Percentiles rank a stretch among this genome's conserved stretches.
Conservation (phyloP, 331 rosid species). For the Cydonia oblonga region DNA sequence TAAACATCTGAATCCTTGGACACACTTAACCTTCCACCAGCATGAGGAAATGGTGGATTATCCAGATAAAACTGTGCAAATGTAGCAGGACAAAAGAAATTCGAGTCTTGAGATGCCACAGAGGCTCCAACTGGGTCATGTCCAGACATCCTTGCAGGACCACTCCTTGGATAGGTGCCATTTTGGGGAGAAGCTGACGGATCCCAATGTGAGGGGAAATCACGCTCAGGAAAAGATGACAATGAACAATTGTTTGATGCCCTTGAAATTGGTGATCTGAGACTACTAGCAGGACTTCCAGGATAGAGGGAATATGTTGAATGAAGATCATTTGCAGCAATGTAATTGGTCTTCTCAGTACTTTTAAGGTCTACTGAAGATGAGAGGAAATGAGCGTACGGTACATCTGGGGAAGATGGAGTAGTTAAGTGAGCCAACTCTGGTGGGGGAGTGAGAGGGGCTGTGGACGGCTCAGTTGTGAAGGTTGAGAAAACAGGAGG, state of each 20-base stretch:
- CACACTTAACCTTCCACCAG: slow-evolving; percentile 91
- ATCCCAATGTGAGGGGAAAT: slow-evolving; percentile 69
- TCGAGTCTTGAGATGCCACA: slow-evolving; percentile 78
- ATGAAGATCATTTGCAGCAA: slow-evolving; percentile 80
- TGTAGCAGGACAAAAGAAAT: slow-evolving; percentile 98
- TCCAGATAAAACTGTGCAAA: slow-evolving; percentile 95
- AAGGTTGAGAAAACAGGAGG: slow-evolving; percentile 98
- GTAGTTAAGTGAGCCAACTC: slow-evolving; percentile 97
- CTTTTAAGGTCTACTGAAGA: slow-evolving; percentile 67
- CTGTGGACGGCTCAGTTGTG: slow-evolving; percentile 97
- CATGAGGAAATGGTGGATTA: slow-evolving; percentile 90
- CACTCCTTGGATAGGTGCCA: slow-evolving; percentile 58
- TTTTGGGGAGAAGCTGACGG: slow-evolving; percentile 59
- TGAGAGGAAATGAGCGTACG: slow-evolving; percentile 85
- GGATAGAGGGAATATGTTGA: slow-evolving; percentile 84
- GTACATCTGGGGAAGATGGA: slow-evolving; percentile 98
- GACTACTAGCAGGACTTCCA: slow-evolving; percentile 86
- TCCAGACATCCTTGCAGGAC: slow-evolving; percentile 62
- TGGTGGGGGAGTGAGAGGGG: slow-evolving; percentile 98
- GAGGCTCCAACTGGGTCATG: slow-evolving; percentile 47
- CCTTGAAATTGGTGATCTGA: slow-evolving; percentile 73
- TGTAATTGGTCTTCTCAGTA: slow-evolving; percentile 45
- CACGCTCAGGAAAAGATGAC: slow-evolving; percentile 72
- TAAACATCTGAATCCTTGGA: slow-evolving; percentile 97
- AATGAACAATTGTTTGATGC: slow-evolving; percentile 66